A percentile compares a stretch with the other conserved stretches of the same genome.
These are phyloP conservation scores for Arabidopsis lyrata DNA, from an alignment of 441 rosid genomes.

Conservation along the genomic window DNA sequence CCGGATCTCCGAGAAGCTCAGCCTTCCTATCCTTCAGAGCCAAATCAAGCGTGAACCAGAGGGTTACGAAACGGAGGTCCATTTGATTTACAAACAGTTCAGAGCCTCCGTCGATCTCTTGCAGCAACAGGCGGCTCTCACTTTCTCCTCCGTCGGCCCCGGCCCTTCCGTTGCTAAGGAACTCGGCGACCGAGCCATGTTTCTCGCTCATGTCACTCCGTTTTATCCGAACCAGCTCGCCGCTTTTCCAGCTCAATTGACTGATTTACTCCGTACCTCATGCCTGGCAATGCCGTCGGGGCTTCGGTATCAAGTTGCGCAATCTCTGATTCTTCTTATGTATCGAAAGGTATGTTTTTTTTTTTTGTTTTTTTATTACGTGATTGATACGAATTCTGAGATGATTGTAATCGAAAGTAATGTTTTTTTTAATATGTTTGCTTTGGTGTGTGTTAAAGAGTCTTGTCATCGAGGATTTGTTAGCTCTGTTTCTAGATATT, in stretches of 20 bases:
- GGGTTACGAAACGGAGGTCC: constrained; percentile 76
- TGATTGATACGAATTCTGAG: not conserved
- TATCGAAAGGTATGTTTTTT: constrained; percentile 61
- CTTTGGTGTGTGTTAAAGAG: not conserved
- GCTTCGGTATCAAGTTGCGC: constrained; percentile 67
- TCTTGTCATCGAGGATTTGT: not conserved
- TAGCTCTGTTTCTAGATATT: constrained; percentile 48
- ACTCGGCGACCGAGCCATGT: constrained; percentile 76
- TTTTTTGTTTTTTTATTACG: too few relatives aligned
- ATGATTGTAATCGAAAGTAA: not conserved
- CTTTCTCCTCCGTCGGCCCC: constrained; percentile 61
- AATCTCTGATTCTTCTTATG: constrained; percentile 74
- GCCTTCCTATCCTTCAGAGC: constrained; percentile 69
- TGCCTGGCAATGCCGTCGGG: constrained; percentile 75
- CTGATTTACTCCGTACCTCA: constrained; percentile 64
- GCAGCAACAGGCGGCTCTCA: constrained; percentile 79
- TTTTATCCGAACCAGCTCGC: constrained; percentile 72
- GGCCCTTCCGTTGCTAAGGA: constrained; percentile 74
- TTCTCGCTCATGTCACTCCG: constrained; percentile 79
- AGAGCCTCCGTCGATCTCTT: constrained; percentile 78
- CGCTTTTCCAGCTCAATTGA: constrained; percentile 64
- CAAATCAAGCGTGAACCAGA: constrained; percentile 90
- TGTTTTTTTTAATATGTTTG: not conserved
- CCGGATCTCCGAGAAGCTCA: constrained; percentile 73
- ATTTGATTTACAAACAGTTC: constrained; percentile 72